Base-by-base conservation (phyloP, 2,329 filamentous ascomycete genomes). In the Macrophomina tecta region DNA sequence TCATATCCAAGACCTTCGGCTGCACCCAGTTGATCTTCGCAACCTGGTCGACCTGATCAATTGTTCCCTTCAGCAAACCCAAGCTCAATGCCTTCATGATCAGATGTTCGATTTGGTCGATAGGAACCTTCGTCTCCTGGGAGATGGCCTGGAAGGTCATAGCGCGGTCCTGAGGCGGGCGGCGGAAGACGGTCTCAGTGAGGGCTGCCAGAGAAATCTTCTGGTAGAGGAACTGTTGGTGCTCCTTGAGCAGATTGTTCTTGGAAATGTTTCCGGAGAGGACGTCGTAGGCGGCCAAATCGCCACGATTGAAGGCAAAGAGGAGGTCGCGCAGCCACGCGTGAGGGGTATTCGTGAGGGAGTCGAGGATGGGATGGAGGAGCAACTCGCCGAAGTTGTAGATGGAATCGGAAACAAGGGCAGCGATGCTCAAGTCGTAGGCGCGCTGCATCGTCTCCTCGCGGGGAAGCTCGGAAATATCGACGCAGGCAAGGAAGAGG, bases 341-440 rank as follows among this genome's bases (percentile, higher is more conserved):
- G 77, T 96, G 88, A 49, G 90, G 86, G 30, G 90, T 89, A 73
- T 90, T 88, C 74, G 85, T 85, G 63, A 99, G 87, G 23, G 91
- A 90, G 76, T 97, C 92, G 70, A 99, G 89, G 76, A 99, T 97
- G 3, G 95, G 95, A 79, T 99, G 95, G 72, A 99, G 87, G 38
- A 99, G 88, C n/a, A 99, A 90, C 84, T 99, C 95, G 79, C 95
- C 95, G 74, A 99, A 99, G 84, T 99, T 99, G 88, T 99, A 98
- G 82, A 98, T 99, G 74, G 89, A 92, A 75, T 94, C 92, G 61
- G 94, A 97, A 46, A 97, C 91, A 8, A 99, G 86, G 9, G 95
- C 95, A 34, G 95, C 93, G 64, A 98, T 90, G 75, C 91, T 91
- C 69, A 99, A 89, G 78, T 97, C 93, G 82, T 97, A 97, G 52